These are phyloP conservation scores for Neostapfia colusana DNA, from an alignment of 176 grass and related monocot genomes.

Conservation along the genomic window DNA sequence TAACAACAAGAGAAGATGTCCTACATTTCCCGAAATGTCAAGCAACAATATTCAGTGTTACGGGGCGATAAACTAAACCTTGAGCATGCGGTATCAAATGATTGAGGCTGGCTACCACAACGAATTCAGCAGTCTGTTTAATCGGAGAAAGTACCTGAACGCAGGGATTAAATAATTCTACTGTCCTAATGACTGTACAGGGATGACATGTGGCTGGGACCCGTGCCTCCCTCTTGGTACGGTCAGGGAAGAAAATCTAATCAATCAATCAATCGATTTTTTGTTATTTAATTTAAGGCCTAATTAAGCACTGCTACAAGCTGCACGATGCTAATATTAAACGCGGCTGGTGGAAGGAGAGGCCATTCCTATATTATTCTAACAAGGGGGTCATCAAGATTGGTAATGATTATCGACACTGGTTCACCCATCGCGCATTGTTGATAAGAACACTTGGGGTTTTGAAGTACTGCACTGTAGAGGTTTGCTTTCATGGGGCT, in stretches of 20 bases:
- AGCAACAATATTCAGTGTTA: slow-evolving; percentile 22
- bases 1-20: slow-evolving; percentile 7
- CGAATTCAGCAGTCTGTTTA: slow-evolving; percentile 32
- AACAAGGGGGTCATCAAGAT: slow-evolving; percentile 27
- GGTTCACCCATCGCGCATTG: slow-evolving; percentile 5
- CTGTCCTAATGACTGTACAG: slow-evolving; percentile 58
- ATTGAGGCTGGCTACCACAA: slow-evolving; percentile 46
- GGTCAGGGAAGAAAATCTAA: slow-evolving; percentile 38
- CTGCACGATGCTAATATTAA: slow-evolving; percentile 35
- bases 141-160: slow-evolving; percentile 26
- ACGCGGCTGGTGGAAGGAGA: slow-evolving; percentile 10
- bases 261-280: slow-evolving; percentile 35
- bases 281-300: slow-evolving; percentile 37
- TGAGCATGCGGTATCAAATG: slow-evolving; percentile 48
- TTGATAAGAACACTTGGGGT: not conserved
- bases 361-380: not conserved
- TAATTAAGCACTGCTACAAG: slow-evolving; percentile 24
- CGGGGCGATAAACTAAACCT: slow-evolving; percentile 17
- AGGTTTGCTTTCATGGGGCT: not conserved
- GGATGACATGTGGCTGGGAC: slow-evolving; percentile 49
- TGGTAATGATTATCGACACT: slow-evolving; percentile 31
- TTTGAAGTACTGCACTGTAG: slow-evolving; percentile 1
- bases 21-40: slow-evolving; percentile 28
- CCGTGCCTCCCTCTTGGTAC: slow-evolving; percentile 42
- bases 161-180: slow-evolving; percentile 29